Evolutionary conservation across 768 basidiomycete genomes (phyloP).

Genomic region (Pleurotus tuber-regium): DNA sequence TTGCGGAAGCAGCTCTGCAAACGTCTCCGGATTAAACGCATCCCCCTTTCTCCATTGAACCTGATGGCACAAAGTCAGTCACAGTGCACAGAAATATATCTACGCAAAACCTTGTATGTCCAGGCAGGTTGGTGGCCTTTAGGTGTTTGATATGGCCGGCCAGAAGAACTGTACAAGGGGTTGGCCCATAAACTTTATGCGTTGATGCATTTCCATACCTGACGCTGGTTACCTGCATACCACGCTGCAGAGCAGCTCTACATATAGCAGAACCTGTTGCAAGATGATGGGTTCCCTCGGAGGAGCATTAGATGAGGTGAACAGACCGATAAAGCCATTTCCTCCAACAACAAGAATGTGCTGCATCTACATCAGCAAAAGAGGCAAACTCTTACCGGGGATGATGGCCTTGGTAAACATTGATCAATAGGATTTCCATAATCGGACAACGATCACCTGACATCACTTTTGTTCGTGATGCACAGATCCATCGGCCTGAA

Average conservation of each 20-base stretch:
- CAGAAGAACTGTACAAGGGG: constrained; percentile 64
- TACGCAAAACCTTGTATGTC: constrained; percentile 61
- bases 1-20: constrained; percentile 62
- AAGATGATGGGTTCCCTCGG: not conserved
- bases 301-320: not conserved
- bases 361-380: no score
- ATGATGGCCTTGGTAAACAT: no score
- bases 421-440: no score
- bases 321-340: constrained; percentile 90
- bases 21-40: constrained; percentile 75
- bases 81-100: constrained; percentile 6
- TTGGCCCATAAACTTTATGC: not conserved
- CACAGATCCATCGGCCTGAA: no score
- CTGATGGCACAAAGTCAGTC: constrained; percentile 37
- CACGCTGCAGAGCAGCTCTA: constrained; percentile 78
- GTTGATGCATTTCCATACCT: constrained; percentile 47
- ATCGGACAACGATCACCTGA: no score
- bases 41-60: constrained; percentile 87
- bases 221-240: constrained; percentile 86
- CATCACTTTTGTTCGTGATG: no score
- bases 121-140: constrained; percentile 90
- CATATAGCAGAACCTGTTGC: constrained; percentile 87
- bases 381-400: no score
- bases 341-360: constrained; percentile 95
- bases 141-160: constrained; percentile 80